phyloP scores from a whole-genome alignment of 345 rosid genomes.

The Rhodamnia argentea region DNA sequence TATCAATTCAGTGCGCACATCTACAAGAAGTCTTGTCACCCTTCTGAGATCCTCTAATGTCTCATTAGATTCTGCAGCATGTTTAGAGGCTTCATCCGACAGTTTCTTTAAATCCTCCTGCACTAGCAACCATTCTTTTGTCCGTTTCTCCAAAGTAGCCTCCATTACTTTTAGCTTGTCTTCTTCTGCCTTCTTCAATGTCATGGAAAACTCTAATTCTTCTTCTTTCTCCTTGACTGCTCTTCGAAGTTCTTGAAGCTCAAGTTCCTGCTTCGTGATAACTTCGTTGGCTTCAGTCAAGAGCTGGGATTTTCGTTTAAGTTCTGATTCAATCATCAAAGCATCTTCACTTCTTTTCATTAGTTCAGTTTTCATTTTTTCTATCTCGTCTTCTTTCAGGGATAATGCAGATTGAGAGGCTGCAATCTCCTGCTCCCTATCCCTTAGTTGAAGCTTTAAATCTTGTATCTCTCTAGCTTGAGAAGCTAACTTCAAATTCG shows the following conservation, averaged over 20 bases:
- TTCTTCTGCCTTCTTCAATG: slow-evolving; percentile 37
- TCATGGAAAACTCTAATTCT: slow-evolving; percentile 37
- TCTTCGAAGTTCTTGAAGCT: slow-evolving; percentile 42
- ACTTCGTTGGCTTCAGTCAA: slow-evolving; percentile 54
- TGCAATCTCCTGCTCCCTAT: slow-evolving; percentile 37
- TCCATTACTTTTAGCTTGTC: slow-evolving; percentile 54
- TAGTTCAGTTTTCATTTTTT: slow-evolving; percentile 37
- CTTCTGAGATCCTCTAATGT: slow-evolving; percentile 48
- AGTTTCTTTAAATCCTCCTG: slow-evolving; percentile 54
- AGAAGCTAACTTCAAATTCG: slow-evolving; percentile 43
- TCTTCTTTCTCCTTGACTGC: slow-evolving; percentile 51
- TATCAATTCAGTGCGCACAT: slow-evolving; percentile 65
- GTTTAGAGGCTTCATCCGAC: slow-evolving; percentile 28
- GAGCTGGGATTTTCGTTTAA: slow-evolving; percentile 40
- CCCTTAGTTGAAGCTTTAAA: slow-evolving; percentile 41
- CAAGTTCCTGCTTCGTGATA: slow-evolving; percentile 49
- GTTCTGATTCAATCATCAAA: slow-evolving; percentile 28
- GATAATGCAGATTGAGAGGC: slow-evolving; percentile 30
- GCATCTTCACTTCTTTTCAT: slow-evolving; percentile 37
- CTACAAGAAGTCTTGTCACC: slow-evolving; percentile 60
- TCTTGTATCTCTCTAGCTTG: slow-evolving; percentile 64
- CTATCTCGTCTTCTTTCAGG: slow-evolving; percentile 48
- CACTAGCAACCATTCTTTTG: slow-evolving; percentile 60
- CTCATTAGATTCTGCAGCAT: slow-evolving; percentile 34
- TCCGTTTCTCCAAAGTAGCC: slow-evolving; percentile 51